These are phyloP conservation scores for Byssoonygena ceratinophila DNA, from an alignment of 2,329 filamentous ascomycete genomes.

Conservation along the genomic window DNA sequence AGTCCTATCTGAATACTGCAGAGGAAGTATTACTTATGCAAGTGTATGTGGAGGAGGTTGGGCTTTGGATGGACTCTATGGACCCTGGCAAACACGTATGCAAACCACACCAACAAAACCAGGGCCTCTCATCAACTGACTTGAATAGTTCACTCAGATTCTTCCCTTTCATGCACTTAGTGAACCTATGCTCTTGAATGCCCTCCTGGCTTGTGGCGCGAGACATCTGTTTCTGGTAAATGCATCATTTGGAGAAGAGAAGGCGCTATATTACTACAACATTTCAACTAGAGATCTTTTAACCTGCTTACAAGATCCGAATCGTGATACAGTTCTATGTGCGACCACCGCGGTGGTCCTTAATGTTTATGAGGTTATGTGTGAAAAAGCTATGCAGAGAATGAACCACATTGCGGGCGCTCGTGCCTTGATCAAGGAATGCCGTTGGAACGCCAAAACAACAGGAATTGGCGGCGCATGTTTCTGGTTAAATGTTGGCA, in stretches of 20 bases:
- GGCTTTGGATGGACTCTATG: conserved; percentile 88
- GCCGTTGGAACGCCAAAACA: conserved; percentile 72
- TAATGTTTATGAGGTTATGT: conserved; percentile 91
- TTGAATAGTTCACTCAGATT: conserved; percentile 57
- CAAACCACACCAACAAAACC: conserved; percentile 15
- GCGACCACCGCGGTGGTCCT: conserved; percentile 79
- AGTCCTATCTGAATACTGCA: conserved; percentile 58
- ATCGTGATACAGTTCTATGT: conserved; percentile 72
- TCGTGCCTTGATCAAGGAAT: conserved; percentile 76
- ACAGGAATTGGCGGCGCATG: conserved; percentile 73
- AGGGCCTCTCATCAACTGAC: conserved; percentile 11
- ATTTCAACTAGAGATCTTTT: conserved; percentile 70
- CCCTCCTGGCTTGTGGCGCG: conserved; percentile 78
- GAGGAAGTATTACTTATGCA: conserved; percentile 86
- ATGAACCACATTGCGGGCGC: conserved; percentile 86
- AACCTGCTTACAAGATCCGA: conserved; percentile 67
- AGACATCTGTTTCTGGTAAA: conserved; percentile 67
- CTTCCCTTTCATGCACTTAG: conserved; percentile 74
- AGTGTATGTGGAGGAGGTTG: conserved; percentile 82
- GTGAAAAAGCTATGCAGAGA: conserved; percentile 62
- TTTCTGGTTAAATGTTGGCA: conserved; percentile 86
- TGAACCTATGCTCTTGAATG: conserved; percentile 80
- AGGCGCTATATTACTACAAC: conserved; percentile 74
- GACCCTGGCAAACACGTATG: conserved; percentile 65
- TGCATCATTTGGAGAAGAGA: conserved; percentile 60